A percentile compares a stretch with the other conserved stretches of the same genome.
These are phyloP conservation scores for Rhodotorula diobovata DNA, from an alignment of 768 basidiomycete genomes.

Conservation along the genomic window DNA sequence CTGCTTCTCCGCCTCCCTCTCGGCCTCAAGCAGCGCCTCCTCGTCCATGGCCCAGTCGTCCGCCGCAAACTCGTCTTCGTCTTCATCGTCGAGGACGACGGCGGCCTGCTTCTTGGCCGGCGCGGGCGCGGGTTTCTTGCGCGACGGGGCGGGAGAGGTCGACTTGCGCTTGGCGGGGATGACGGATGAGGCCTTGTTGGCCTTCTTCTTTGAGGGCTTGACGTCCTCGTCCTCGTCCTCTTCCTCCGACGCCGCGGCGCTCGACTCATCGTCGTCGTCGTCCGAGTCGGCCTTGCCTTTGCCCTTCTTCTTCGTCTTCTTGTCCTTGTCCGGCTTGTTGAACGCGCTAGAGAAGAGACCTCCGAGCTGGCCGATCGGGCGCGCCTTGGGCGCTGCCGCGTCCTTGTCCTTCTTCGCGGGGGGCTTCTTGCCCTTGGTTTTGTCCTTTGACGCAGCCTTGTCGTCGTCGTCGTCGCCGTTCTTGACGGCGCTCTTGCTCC, in stretches of 20 bases:
- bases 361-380: conserved; percentile 21
- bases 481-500: background rate
- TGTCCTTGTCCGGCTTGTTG: background rate
- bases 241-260: conserved; percentile 8
- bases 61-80: conserved; percentile 7
- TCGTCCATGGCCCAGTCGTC: conserved; percentile 17
- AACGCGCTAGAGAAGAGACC: conserved; percentile 6
- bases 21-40: conserved; percentile 6
- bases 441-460: conserved; percentile 4
- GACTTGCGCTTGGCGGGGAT: conserved; percentile 33
- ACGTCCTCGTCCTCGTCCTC: conserved; percentile 16
- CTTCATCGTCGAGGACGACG: background rate
- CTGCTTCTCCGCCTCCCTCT: background rate
- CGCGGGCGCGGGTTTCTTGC: background rate
- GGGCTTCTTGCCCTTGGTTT: background rate
- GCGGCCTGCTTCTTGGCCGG: conserved; percentile 5
- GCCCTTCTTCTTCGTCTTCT: conserved; percentile 13
- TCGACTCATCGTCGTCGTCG: background rate
- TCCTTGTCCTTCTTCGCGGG: conserved; percentile 8
- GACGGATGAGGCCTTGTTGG: too few species aligned
- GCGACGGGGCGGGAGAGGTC: conserved; percentile 15
- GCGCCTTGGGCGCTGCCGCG: background rate
- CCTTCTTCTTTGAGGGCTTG: conserved; percentile 21
- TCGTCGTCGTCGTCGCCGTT: background rate
- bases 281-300: conserved; percentile 3